Base-by-base conservation (phyloP, 2,329 filamentous ascomycete genomes). In the Cladophialophora chaetospira region DNA sequence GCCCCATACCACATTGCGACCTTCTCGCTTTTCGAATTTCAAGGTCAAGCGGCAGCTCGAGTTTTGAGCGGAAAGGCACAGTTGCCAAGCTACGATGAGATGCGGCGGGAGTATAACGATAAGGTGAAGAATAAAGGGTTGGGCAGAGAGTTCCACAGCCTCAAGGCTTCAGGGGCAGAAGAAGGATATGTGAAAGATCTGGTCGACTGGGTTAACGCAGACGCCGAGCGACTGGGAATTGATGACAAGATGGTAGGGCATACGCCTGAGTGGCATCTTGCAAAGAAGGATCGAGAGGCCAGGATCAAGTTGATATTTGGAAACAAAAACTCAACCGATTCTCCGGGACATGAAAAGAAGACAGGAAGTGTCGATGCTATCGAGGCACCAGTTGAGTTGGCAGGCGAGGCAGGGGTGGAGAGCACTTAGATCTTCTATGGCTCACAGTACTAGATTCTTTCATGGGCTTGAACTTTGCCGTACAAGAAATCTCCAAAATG, bases 21-120 rank as follows among this genome's bases (percentile, higher is more conserved):
- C 0, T 89, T 88, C 65, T 84, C 83, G 0, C 73, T 88, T 0
- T 89, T 88, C 58, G 86, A 89, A 58, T 88, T 87, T 63, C 87
- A 89, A 66, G 85, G 84, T 0, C 81, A 86, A 61, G 79, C 78
- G 0, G 73, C 87, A 0, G 81, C 85, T 0, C 77, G 82, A 2
- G 79, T 86, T 0, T 75, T 85, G 3, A 73, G 81, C 0, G 83
- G 82, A 0, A 72, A 75, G 28, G 77, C 77, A 0, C 59, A 64
- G 1, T 66, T 87, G 17, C 84, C 85, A 0, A 58, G 67, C 0
- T 48, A 69, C 28, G 70, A 72, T 1, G 69, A 62, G 0, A 83
- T 73, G 65, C 63, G 69, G 17, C 36, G 35, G 0, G 69, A 73
- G 54, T 75, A 75, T 44, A 21, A 54, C 15, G 61, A 60, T 4